Evolutionary conservation across 176 grass and related monocot species (phyloP).

Genomic region (Coix lacrymajobi): DNA sequence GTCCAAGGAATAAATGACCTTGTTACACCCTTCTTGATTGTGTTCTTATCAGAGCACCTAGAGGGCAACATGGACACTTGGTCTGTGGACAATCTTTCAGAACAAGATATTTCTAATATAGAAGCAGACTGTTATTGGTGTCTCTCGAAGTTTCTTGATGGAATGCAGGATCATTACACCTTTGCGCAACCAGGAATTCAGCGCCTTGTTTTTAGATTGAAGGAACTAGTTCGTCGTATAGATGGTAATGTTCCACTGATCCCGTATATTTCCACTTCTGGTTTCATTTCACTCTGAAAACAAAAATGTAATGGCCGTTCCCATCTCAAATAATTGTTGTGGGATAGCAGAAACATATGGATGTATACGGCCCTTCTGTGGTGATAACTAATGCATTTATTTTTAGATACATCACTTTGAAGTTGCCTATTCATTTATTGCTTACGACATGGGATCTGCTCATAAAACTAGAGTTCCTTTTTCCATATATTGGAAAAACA

Average conservation of each 20-base stretch:
- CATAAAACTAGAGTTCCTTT: neutral
- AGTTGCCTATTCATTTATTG: neutral
- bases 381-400: neutral
- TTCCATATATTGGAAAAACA: neutral
- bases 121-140: conserved; percentile 99
- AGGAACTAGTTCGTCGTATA: conserved; percentile 83
- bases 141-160: conserved; percentile 92
- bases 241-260: conserved; percentile 57
- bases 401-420: neutral
- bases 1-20: conserved; percentile 99
- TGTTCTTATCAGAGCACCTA: conserved; percentile 91
- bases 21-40: conserved; percentile 82
- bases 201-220: conserved; percentile 85
- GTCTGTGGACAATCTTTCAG: conserved; percentile 72
- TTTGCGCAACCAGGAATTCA: conserved; percentile 99
- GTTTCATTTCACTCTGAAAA: neutral
- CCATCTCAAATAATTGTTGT: neutral
- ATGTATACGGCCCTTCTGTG: neutral
- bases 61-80: conserved; percentile 84
- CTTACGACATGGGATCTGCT: neutral
- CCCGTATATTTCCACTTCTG: neutral
- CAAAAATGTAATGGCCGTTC: neutral
- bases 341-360: neutral
- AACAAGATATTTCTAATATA: conserved; percentile 61
- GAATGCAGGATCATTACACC: conserved; percentile 97